phyloP scores from a whole-genome alignment of 2,329 filamentous ascomycete species.

The Cercospora janseana region DNA sequence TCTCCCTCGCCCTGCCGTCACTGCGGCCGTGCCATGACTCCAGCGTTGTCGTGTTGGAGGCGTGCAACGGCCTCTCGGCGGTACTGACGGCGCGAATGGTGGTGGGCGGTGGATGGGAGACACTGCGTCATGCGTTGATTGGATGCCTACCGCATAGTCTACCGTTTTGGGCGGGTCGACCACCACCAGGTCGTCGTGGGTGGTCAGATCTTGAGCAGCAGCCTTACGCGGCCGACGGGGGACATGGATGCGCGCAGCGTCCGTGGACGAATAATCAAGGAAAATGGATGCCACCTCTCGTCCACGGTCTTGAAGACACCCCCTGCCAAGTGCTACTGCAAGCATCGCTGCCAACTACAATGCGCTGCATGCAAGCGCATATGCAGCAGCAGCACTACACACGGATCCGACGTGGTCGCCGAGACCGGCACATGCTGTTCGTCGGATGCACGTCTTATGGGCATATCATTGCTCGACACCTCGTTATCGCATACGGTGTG shows the following conservation, averaged over 20 bases:
- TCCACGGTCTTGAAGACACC: too few relatives aligned
- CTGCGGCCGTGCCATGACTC: slow-evolving; percentile 16
- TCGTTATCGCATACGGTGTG: too few relatives aligned
- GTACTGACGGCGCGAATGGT: neutral
- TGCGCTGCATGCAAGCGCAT: neutral
- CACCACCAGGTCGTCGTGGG: slow-evolving; percentile 1
- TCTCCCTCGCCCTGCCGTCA: slow-evolving; percentile 11
- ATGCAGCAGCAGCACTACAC: neutral
- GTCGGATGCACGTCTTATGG: too few relatives aligned
- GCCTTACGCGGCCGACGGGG: neutral
- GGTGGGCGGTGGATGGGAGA: neutral
- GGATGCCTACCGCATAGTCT: slow-evolving; percentile 4
- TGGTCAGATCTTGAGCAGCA: neutral
- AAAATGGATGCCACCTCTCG: too few relatives aligned
- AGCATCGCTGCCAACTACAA: too few relatives aligned
- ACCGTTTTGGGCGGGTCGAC: too few relatives aligned
- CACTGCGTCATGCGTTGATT: slow-evolving; percentile 4
- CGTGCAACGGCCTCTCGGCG: slow-evolving; percentile 15
- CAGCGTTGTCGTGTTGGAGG: slow-evolving; percentile 12
- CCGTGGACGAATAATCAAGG: too few relatives aligned
- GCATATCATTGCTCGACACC: too few relatives aligned
- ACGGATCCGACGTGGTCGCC: too few relatives aligned
- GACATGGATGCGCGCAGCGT: neutral
- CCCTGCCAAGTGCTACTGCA: neutral
- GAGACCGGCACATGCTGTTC: too few relatives aligned